Percentiles rank a stretch among this genome's conserved stretches.
phyloP scores from a whole-genome alignment of 2,329 filamentous ascomycete genomes.

The Fusarium multiceps region DNA sequence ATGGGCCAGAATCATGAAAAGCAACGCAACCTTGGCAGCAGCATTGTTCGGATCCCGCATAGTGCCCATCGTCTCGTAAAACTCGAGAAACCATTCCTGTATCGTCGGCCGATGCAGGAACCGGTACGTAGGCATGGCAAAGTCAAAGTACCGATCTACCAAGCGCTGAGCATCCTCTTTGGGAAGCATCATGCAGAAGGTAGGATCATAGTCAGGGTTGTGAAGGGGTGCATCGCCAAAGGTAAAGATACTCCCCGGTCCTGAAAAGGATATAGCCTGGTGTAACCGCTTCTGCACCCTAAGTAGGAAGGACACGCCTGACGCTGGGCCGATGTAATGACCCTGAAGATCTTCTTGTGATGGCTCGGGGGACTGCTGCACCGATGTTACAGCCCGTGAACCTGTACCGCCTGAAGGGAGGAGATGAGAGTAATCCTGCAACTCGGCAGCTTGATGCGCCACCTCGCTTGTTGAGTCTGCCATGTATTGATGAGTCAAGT shows the following conservation, averaged over 20 bases:
- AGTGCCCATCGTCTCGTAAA: slow-evolving; percentile 50
- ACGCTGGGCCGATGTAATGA: slow-evolving; percentile 50
- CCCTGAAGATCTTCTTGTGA: slow-evolving; percentile 48
- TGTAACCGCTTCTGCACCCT: slow-evolving; percentile 49
- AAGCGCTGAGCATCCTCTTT: slow-evolving; percentile 51
- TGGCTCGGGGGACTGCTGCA: slow-evolving; percentile 46
- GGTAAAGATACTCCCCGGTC: slow-evolving; percentile 55
- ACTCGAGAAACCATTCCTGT: slow-evolving; percentile 59
- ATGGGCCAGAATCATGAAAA: slow-evolving; percentile 64
- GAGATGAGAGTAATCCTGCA: slow-evolving; percentile 23
- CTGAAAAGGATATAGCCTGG: slow-evolving; percentile 41
- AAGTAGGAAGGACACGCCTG: slow-evolving; percentile 47
- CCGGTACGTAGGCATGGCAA: slow-evolving; percentile 66
- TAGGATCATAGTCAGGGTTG: slow-evolving; percentile 49
- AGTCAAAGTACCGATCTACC: slow-evolving; percentile 65
- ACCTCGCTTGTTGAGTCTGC: neutral
- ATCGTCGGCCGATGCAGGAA: slow-evolving; percentile 65
- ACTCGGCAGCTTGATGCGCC: neutral
- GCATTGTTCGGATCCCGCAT: slow-evolving; percentile 43
- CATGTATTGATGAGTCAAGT: slow-evolving; percentile 16
- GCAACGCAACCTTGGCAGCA: slow-evolving; percentile 54
- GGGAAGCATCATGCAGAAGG: slow-evolving; percentile 55
- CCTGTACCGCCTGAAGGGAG: neutral
- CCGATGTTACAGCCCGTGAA: slow-evolving; percentile 24
- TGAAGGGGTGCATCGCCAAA: slow-evolving; percentile 63